Evolutionary conservation across 1,284 basidiomycete genomes (phyloP).

Genomic region (Polyporus tsugae): DNA sequence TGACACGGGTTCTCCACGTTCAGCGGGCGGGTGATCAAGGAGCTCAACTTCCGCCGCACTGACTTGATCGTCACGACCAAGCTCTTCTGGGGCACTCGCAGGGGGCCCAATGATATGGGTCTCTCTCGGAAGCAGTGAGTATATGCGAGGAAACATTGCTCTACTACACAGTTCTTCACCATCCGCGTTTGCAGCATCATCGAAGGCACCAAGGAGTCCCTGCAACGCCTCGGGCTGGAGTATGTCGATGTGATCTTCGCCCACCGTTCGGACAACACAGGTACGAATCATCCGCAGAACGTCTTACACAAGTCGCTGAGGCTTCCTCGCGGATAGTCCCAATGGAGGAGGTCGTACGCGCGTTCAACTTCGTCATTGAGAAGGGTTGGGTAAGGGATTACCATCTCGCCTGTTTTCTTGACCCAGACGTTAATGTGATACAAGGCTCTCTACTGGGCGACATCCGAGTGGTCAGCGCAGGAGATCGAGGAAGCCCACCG

Average conservation of each 20-base stretch:
- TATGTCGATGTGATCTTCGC: constrained; percentile 83
- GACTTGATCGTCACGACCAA: constrained; percentile 82
- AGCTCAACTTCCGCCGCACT: constrained; percentile 73
- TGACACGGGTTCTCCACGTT: neutral
- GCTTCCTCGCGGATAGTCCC: constrained; percentile 50
- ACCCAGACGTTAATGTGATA: neutral
- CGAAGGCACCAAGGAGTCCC: constrained; percentile 77
- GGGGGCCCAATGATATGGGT: constrained; percentile 67
- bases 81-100: constrained; percentile 63
- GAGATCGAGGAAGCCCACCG: constrained; percentile 79
- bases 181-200: constrained; percentile 61
- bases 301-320: neutral
- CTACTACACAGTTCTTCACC: neutral
- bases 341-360: constrained; percentile 78
- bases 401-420: neutral
- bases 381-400: constrained; percentile 61
- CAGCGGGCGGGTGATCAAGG: constrained; percentile 83
- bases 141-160: neutral
- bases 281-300: constrained; percentile 39
- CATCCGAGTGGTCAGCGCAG: constrained; percentile 82
- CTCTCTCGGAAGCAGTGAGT: constrained; percentile 79
- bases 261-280: constrained; percentile 62
- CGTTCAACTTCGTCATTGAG: constrained; percentile 74
- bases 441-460: constrained; percentile 78
- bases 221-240: constrained; percentile 75